Evolutionary conservation across 495 filamentous ascomycete species (phyloP).

Genomic region (Penicillium bialowiezense): DNA sequence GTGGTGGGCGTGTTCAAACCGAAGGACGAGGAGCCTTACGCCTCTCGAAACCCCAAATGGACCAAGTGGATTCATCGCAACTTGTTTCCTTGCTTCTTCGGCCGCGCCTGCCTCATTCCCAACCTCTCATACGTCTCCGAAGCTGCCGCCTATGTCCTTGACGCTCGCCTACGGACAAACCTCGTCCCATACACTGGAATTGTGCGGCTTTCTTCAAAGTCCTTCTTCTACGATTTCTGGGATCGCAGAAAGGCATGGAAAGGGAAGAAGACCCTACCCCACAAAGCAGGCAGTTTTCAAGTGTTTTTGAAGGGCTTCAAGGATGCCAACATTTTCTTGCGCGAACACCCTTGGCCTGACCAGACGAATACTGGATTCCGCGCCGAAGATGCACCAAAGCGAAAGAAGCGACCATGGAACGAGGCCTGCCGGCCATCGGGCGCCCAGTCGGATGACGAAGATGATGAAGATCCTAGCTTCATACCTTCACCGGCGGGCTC

Average conservation of each 20-base stretch:
- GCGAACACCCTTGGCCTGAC: conserved; percentile 98
- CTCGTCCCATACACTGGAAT: conserved; percentile 96
- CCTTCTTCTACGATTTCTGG: conserved; percentile 98
- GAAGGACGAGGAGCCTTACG: conserved; percentile 98
- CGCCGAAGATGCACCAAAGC: conserved; percentile 65
- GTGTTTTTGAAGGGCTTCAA: conserved; percentile 96
- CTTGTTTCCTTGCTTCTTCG: conserved; percentile 96
- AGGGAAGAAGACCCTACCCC: conserved; percentile 81
- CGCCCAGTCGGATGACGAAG: conserved; percentile 63
- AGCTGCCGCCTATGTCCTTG: conserved; percentile 92
- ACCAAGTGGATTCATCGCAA: conserved; percentile 95
- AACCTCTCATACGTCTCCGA: conserved; percentile 99
- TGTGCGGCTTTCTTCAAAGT: conserved; percentile 89
- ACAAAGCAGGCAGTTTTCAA: conserved; percentile 94
- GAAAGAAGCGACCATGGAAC: conserved; percentile 75
- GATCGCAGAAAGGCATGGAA: conserved; percentile 84
- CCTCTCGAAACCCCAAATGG: conserved; percentile 88
- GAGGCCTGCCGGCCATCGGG: conserved; percentile 79
- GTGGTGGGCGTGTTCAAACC: conserved; percentile 98
- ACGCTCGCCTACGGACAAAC: conserved; percentile 84
- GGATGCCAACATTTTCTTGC: conserved; percentile 91
- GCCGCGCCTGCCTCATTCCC: conserved; percentile 91
- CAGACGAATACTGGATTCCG: conserved; percentile 76
- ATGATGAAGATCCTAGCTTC: conserved; percentile 61
- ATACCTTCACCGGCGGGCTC: conserved; percentile 38